A percentile compares a stretch with the other conserved stretches of the same genome.
Evolutionary conservation across 176 grass and related monocot genomes (phyloP).

Genomic region (Panicum miliaceum): DNA sequence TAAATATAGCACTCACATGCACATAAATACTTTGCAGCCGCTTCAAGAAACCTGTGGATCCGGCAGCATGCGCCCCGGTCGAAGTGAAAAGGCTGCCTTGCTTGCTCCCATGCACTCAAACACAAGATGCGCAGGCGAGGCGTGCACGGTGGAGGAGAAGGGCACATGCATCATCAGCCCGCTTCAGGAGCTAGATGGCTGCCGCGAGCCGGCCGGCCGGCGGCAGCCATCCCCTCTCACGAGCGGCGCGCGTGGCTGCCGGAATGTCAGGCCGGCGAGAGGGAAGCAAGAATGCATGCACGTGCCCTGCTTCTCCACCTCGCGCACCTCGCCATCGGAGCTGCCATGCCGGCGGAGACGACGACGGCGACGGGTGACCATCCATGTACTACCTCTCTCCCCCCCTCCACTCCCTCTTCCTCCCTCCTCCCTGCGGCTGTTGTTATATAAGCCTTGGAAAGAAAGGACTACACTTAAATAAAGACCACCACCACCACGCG

Average conservation of each 20-base stretch:
- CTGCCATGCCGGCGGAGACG: neutral
- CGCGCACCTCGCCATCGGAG: slow-evolving; percentile 49
- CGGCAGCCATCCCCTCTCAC: neutral
- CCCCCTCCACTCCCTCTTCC: neutral
- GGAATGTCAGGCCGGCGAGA: neutral
- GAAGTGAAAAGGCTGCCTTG: neutral
- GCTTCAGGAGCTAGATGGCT: neutral
- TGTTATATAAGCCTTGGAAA: slow-evolving; percentile 31
- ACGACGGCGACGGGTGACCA: neutral
- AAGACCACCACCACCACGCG: neutral
- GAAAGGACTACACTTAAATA: slow-evolving; percentile 25
- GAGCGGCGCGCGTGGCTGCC: neutral
- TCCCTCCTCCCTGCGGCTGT: neutral
- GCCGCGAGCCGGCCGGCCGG: neutral
- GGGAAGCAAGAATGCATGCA: slow-evolving; percentile 24
- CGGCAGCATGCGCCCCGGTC: neutral
- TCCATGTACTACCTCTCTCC: neutral
- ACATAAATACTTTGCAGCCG: neutral
- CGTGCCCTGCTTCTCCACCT: slow-evolving; percentile 77
- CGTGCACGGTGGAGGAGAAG: slow-evolving; percentile 57
- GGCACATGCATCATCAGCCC: slow-evolving; percentile 47
- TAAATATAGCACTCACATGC: neutral
- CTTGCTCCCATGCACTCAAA: slow-evolving; percentile 3
- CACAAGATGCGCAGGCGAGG: slow-evolving; percentile 46
- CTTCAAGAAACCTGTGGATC: neutral